A percentile compares a stretch with the other conserved stretches of the same genome.
These are phyloP conservation scores for Microbotryum silenes-acaulis DNA, from an alignment of 1,284 basidiomycete species.

Conservation along the genomic window DNA sequence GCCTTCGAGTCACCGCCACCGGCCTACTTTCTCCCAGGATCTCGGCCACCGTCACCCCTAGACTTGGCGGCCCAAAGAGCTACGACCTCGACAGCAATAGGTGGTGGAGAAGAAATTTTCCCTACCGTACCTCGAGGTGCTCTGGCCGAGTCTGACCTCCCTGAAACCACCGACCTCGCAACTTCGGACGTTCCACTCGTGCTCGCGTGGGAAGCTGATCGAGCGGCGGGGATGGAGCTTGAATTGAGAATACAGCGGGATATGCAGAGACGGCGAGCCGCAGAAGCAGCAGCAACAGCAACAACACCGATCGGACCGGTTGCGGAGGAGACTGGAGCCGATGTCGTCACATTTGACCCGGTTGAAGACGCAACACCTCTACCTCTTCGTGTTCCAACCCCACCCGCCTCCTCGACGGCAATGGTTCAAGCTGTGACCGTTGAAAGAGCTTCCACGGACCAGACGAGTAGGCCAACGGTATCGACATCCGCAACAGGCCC, in stretches of 20 bases:
- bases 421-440: no score
- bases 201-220: constrained; percentile 29
- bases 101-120: no score
- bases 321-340: not conserved
- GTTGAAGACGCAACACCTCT: not conserved
- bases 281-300: not conserved
- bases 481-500: no score
- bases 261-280: constrained; percentile 16
- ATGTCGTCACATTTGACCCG: not conserved
- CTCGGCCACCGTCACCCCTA: no score
- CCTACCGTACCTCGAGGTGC: no score
- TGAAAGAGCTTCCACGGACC: no score
- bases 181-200: constrained; percentile 19
- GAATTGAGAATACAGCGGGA: constrained; percentile 27
- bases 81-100: no score
- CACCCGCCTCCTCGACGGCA: not conserved
- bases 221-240: constrained; percentile 14
- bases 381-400: not conserved
- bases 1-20: constrained; percentile 1
- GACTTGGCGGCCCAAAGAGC: no score
- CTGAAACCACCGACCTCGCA: not conserved
- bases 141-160: no score
- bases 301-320: not conserved
- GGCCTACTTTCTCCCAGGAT: not conserved
- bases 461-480: no score